These are phyloP conservation scores for Selaginella moellendorffii DNA, from an alignment of 75 land plant species.

Conservation along the genomic window DNA sequence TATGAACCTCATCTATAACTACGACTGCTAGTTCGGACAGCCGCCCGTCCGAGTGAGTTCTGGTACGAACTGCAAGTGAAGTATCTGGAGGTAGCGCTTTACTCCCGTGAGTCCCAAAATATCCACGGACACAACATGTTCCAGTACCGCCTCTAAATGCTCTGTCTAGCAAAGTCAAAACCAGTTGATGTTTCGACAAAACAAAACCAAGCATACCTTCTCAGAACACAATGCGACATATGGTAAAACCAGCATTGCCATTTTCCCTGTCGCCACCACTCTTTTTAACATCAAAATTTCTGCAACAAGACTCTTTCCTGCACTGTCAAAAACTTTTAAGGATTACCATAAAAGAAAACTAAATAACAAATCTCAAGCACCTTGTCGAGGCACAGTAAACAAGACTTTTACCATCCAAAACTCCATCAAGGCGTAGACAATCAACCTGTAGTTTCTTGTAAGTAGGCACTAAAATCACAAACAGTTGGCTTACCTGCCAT, in stretches of 20 bases:
- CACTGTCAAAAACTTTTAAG: constrained; percentile 37
- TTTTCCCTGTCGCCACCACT: constrained; percentile 69
- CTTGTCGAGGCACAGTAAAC: constrained; percentile 98
- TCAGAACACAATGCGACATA: constrained; percentile 96
- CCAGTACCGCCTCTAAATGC: constrained; percentile 72
- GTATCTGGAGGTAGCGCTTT: constrained; percentile 83
- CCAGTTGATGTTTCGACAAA: too few relatives aligned
- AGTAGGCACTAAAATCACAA: too few relatives aligned
- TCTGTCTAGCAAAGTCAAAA: too few relatives aligned
- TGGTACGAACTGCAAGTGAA: constrained; percentile 91
- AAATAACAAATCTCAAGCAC: constrained; percentile 16
- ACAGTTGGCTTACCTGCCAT: constrained; percentile 61
- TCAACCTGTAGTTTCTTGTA: constrained; percentile 40
- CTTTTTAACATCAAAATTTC: constrained; percentile 80
- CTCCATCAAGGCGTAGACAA: constrained; percentile 81
- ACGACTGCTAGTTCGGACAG: constrained; percentile 84
- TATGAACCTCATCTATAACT: constrained; percentile 96
- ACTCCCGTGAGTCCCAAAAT: constrained; percentile 86
- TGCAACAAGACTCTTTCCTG: constrained; percentile 98
- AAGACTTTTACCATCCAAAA: constrained; percentile 73
- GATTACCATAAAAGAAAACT: background rate
- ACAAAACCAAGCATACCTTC: constrained; percentile 63
- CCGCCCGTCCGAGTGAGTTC: constrained; percentile 82
- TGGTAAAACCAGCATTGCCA: constrained; percentile 87
- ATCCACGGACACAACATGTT: constrained; percentile 72